These are phyloP conservation scores for Paulownia fortunei DNA, from an alignment of 257 asterid species.

Conservation along the genomic window DNA sequence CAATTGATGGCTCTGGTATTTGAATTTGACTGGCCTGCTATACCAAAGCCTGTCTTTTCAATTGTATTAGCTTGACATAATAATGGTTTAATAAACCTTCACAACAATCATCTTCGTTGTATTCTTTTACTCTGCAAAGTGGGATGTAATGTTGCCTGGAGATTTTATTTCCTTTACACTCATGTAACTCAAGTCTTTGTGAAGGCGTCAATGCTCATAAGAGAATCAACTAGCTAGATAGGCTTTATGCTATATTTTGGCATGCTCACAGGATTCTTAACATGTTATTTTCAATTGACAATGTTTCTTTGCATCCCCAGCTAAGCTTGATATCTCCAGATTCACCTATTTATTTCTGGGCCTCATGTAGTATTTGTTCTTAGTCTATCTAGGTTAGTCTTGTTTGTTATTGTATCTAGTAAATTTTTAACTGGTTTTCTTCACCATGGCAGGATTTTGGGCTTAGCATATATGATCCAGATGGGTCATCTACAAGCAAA, in stretches of 20 bases:
- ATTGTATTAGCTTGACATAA: background rate
- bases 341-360: background rate
- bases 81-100: background rate
- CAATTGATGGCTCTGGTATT: background rate
- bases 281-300: conserved; percentile 5
- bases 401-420: conserved; percentile 10
- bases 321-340: conserved; percentile 2
- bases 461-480: conserved; percentile 69
- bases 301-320: background rate
- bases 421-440: background rate
- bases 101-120: background rate
- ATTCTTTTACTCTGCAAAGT: background rate
- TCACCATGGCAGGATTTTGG: conserved; percentile 69
- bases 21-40: background rate
- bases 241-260: background rate
- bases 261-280: background rate
- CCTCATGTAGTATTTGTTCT: conserved; percentile 16
- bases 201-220: background rate
- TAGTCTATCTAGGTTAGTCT: conserved; percentile 3
- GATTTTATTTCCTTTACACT: background rate
- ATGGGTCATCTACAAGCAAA: conserved; percentile 74
- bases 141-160: conserved; percentile 1
- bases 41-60: background rate
- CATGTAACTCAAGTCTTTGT: background rate
- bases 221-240: background rate